A percentile compares a stretch with the other conserved stretches of the same genome.
Evolutionary conservation across 2,329 filamentous ascomycete species (phyloP).

Genomic region (Beauveria caledonica): DNA sequence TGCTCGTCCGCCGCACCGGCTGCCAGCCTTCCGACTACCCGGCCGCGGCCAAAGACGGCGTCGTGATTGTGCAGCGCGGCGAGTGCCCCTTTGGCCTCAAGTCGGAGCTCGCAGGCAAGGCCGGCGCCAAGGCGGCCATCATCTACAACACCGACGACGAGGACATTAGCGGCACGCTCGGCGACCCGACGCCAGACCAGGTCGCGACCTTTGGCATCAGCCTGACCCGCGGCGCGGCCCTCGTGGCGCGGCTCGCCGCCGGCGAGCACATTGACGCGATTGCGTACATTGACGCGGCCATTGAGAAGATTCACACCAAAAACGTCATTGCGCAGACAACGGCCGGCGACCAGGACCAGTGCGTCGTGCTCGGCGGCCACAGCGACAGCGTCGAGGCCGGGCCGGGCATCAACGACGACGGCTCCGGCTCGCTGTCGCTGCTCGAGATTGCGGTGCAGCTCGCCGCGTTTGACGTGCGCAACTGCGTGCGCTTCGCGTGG

Average conservation of each 20-base stretch:
- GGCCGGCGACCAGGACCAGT: conserved; percentile 52
- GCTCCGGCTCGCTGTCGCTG: conserved; percentile 55
- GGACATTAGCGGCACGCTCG: conserved; percentile 59
- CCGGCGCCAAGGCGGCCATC: conserved; percentile 62
- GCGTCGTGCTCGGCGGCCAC: conserved; percentile 58
- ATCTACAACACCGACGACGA: conserved; percentile 67
- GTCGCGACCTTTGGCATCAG: conserved; percentile 62
- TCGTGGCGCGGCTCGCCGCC: conserved; percentile 44
- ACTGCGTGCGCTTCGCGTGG: conserved; percentile 60
- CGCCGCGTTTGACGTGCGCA: conserved; percentile 49
- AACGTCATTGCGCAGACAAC: conserved; percentile 58
- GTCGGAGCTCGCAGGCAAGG: conserved; percentile 56
- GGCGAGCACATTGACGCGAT: conserved; percentile 44
- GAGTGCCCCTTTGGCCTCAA: conserved; percentile 65
- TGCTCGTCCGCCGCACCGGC: conserved; percentile 54
- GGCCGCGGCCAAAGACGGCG: conserved; percentile 46
- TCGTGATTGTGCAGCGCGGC: conserved; percentile 65
- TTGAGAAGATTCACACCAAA: conserved; percentile 44
- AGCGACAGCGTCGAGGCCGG: conserved; percentile 55
- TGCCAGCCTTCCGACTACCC: conserved; percentile 59
- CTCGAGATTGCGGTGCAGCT: conserved; percentile 56
- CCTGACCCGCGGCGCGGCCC: conserved; percentile 46
- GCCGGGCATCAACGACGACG: conserved; percentile 72
- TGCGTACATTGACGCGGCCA: conserved; percentile 51
- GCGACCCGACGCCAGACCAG: conserved; percentile 48